phyloP scores from a whole-genome alignment of 257 asterid species.

The Paraleonurus japonicus region DNA sequence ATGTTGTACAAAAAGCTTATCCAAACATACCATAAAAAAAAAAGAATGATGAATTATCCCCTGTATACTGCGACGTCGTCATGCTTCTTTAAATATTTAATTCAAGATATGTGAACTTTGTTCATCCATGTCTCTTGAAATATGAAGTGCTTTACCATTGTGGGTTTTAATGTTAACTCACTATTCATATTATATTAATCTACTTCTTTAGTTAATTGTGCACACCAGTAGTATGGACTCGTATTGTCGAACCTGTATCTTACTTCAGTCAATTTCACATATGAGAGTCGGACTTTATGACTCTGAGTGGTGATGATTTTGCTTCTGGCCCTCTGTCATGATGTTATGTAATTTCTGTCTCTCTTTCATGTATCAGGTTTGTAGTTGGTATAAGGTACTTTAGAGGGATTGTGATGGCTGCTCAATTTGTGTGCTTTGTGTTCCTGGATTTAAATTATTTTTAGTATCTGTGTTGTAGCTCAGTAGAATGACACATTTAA shows the following conservation, averaged over 20 bases:
- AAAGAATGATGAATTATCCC: background rate
- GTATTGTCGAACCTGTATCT: background rate
- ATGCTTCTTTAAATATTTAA: background rate
- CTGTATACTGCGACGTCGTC: background rate
- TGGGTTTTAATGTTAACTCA: background rate
- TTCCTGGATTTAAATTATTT: slow-evolving; percentile 7
- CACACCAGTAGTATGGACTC: background rate
- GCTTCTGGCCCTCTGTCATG: slow-evolving; percentile 5
- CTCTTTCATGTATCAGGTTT: background rate
- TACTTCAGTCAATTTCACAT: background rate
- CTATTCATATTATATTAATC: background rate
- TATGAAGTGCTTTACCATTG: background rate
- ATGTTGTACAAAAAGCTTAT: background rate
- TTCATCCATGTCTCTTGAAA: background rate
- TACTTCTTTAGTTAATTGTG: background rate
- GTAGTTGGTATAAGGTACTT: background rate
- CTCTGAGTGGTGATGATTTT: background rate
- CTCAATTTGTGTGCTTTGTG: slow-evolving; percentile 1
- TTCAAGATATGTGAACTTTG: background rate
- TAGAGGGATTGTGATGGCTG: background rate
- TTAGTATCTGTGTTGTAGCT: background rate
- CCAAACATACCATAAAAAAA: background rate
- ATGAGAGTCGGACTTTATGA: background rate
- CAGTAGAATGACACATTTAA: slow-evolving; percentile 4
- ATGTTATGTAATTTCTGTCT: background rate